Evolutionary conservation across 2,329 filamentous ascomycete genomes (phyloP), one percentile per base, ranked within the genome.

Genomic region (Onygenales sp.): DNA sequence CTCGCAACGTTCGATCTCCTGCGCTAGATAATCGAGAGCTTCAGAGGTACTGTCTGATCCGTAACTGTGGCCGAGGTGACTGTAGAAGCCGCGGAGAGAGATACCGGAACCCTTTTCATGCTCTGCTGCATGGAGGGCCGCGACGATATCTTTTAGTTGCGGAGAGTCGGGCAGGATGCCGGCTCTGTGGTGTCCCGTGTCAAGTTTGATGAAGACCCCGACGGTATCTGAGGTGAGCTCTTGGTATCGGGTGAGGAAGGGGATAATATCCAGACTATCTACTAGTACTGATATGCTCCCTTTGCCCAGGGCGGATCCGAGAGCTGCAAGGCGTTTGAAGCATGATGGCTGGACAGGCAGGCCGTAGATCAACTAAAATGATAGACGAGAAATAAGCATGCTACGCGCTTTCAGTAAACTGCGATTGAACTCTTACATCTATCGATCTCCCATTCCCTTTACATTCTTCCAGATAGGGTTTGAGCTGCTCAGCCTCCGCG

Each of bases 11-110:
- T 73, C 65, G 50, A 88, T 75, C 68, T 90, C 86, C 9, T 72
- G 70, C 1, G 74, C 74, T 9, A 89, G 70, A 49, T 77, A 77
- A 2, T 76, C 68, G 55, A 86, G 72, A 1, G 85, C 84, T 58
- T 81, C 77, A 13, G 72, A 67, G 6, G 80, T 75, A 7, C 75
- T 75, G 42, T 72, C 74, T 0, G 73, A 73, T 32, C 66, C 72
- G 65, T 92, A 91, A n/a, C 82, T 86, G 59, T 86, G 79, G 0
- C 86, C 85, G 6, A 84, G 82, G 65, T 92, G 87, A 9, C 77
- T 77, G 69, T 91, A 91, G 40, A 90, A 72, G 0, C 87, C 87
- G 6, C 78, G 71, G 11, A 89, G 70, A 17, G 59, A 57, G 2
- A 70, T 61, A 2, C 59, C 33, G 4, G 59, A 61, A 7, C 57